These are phyloP conservation scores for Yamadazyma oceani DNA, from an alignment of 1,139 yeast species.

Conservation along the genomic window DNA sequence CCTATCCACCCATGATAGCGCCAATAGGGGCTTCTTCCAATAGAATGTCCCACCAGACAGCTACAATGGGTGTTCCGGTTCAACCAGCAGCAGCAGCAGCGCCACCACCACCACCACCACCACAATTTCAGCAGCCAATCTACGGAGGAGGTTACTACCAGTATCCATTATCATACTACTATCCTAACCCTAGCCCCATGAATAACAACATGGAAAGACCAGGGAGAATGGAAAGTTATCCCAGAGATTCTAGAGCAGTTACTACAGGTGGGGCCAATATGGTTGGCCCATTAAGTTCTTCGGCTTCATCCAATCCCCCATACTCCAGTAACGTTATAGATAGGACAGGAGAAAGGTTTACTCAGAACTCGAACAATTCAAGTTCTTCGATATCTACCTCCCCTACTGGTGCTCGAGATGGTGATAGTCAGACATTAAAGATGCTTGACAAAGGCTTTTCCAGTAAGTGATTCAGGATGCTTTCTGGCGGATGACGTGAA, in stretches of 20 bases:
- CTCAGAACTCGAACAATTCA: background rate
- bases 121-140: background rate
- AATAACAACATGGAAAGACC: background rate
- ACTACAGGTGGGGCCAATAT: too few relatives aligned
- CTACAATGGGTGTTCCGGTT: background rate
- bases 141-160: constrained; percentile 1
- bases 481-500: background rate
- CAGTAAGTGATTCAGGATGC: constrained; percentile 3
- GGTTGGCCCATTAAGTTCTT: too few relatives aligned
- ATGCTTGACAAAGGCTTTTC: constrained; percentile 16
- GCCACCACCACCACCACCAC: background rate
- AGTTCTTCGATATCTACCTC: constrained; percentile 5
- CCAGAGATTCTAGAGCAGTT: background rate
- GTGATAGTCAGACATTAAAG: constrained; percentile 15
- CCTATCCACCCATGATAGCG: too few relatives aligned
- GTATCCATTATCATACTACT: background rate
- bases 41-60: too few relatives aligned
- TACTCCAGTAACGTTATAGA: background rate
- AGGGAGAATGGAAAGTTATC: background rate
- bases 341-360: background rate
- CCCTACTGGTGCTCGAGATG: constrained; percentile 7
- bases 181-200: background rate
- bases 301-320: too few relatives aligned
- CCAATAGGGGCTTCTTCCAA: too few relatives aligned
- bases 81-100: background rate